Evolutionary conservation across 805 yeast species (phyloP).

Genomic region (Isabelozyma rhagii): DNA sequence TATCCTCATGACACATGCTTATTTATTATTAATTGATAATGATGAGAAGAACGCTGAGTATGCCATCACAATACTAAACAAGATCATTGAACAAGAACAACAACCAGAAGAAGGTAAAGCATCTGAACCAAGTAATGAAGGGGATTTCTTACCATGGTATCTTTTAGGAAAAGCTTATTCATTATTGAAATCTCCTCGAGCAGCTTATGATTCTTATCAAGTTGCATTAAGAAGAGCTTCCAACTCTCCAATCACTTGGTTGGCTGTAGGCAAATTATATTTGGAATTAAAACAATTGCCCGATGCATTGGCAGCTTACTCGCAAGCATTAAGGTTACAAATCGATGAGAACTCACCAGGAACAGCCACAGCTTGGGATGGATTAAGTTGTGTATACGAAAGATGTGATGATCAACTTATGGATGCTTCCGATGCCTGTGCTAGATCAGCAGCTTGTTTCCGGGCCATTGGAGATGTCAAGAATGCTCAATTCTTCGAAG

Average conservation of each 20-base stretch:
- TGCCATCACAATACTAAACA: constrained; percentile 35
- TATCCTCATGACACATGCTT: constrained; percentile 47
- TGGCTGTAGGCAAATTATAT: constrained; percentile 62
- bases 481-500: constrained; percentile 40
- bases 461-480: constrained; percentile 44
- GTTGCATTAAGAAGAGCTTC: constrained; percentile 52
- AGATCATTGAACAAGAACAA: constrained; percentile 24
- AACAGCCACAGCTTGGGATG: constrained; percentile 64
- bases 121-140: constrained; percentile 17
- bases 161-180: constrained; percentile 53
- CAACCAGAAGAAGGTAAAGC: constrained; percentile 9
- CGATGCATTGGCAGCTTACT: constrained; percentile 65
- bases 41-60: constrained; percentile 19
- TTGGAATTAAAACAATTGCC: constrained; percentile 56
- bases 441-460: constrained; percentile 49
- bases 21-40: constrained; percentile 34
- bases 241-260: constrained; percentile 59
- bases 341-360: constrained; percentile 44
- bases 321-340: constrained; percentile 58
- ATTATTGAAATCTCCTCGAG: constrained; percentile 41
- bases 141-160: constrained; percentile 59
- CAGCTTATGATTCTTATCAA: constrained; percentile 56
- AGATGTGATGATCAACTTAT: constrained; percentile 57
- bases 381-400: constrained; percentile 59
- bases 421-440: constrained; percentile 61